These are phyloP conservation scores for Saccharomyces jurei DNA, from an alignment of 805 yeast species.

Conservation along the genomic window DNA sequence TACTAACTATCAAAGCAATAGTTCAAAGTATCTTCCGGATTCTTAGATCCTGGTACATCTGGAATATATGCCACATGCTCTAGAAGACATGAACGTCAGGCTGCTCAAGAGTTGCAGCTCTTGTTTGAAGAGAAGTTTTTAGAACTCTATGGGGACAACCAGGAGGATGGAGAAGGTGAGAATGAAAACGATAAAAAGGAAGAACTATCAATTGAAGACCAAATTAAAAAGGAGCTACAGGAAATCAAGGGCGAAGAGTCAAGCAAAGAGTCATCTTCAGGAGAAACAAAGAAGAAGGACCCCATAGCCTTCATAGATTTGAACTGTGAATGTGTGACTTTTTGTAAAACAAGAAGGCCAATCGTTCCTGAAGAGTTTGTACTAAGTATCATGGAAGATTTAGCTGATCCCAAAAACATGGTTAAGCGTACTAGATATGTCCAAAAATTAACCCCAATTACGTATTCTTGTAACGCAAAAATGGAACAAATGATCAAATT, in stretches of 20 bases:
- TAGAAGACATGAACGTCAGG: constrained; percentile 68
- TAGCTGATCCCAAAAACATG: constrained; percentile 35
- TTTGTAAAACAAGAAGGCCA: constrained; percentile 73
- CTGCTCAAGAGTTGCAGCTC: constrained; percentile 62
- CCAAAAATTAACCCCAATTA: constrained; percentile 75
- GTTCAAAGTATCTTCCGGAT: constrained; percentile 29
- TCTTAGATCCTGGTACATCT: constrained; percentile 70
- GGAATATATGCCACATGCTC: constrained; percentile 89
- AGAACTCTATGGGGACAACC: constrained; percentile 37
- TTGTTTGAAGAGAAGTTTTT: constrained; percentile 49
- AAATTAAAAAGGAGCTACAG: constrained; percentile 61
- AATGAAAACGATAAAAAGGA: constrained; percentile 27
- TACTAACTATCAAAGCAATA: not conserved
- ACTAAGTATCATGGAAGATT: constrained; percentile 52
- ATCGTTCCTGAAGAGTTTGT: constrained; percentile 72
- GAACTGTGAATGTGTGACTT: constrained; percentile 77
- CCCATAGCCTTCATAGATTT: constrained; percentile 52
- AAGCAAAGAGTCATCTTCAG: constrained; percentile 26
- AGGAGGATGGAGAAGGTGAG: constrained; percentile 16
- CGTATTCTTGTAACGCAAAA: constrained; percentile 63
- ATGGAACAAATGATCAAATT: constrained; percentile 57
- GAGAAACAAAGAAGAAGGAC: constrained; percentile 35
- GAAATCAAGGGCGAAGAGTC: constrained; percentile 39
- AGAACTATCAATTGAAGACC: constrained; percentile 63
- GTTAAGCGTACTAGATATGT: constrained; percentile 60